A percentile compares a stretch with the other conserved stretches of the same genome.
Conservation (phyloP, 768 basidiomycete species). For the Fomitopsis serialis region DNA sequence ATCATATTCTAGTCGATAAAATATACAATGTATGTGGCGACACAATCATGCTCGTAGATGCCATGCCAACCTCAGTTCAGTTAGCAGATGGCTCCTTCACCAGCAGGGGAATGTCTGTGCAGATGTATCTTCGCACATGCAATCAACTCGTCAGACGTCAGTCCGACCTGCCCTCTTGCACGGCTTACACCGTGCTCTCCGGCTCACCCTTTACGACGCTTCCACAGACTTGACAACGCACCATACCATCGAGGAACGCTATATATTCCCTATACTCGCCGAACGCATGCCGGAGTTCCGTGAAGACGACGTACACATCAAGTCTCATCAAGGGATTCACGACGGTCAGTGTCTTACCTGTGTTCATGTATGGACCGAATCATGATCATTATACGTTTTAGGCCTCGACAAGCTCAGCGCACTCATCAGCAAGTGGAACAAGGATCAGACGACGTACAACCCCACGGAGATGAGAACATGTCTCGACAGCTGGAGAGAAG, state of each 20-base stretch:
- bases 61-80: slow-evolving; percentile 21
- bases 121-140: slow-evolving; percentile 36
- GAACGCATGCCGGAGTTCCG: slow-evolving; percentile 44
- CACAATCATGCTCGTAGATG: background rate
- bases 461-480: slow-evolving; percentile 44
- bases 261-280: slow-evolving; percentile 47
- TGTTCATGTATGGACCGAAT: background rate
- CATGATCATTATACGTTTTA: slow-evolving; percentile 30
- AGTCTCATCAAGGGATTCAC: slow-evolving; percentile 50
- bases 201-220: background rate
- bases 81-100: slow-evolving; percentile 49
- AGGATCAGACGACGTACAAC: slow-evolving; percentile 41
- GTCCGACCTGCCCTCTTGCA: slow-evolving; percentile 2
- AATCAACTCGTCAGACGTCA: slow-evolving; percentile 36
- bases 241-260: slow-evolving; percentile 49
- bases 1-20: background rate
- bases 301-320: slow-evolving; percentile 38
- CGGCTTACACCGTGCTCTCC: background rate
- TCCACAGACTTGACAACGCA: slow-evolving; percentile 45
- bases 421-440: slow-evolving; percentile 37
- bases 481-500: slow-evolving; percentile 42
- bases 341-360: slow-evolving; percentile 29
- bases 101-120: slow-evolving; percentile 37
- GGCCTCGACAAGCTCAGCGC: slow-evolving; percentile 39
- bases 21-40: background rate